Evolutionary conservation across 371 early-diverging fungal genomes (phyloP).

Genomic region (Batkoa obscura): DNA sequence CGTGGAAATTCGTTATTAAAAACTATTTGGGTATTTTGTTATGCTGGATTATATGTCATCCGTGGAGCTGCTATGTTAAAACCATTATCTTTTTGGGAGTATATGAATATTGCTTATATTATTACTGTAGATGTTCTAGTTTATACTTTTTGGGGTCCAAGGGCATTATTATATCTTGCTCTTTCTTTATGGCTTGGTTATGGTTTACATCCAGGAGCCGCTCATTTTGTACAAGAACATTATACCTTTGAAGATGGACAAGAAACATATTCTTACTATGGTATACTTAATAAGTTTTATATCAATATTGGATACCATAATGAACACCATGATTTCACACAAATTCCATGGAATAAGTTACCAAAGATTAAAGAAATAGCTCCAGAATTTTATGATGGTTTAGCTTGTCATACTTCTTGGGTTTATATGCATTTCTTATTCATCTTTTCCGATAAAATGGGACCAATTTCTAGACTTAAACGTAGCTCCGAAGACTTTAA

Average conservation of each 20-base stretch:
- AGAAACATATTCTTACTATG: conserved; percentile 97
- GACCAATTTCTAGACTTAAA: background rate
- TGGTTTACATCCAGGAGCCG: conserved; percentile 86
- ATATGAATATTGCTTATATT: conserved; percentile 52
- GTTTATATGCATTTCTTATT: conserved; percentile 2
- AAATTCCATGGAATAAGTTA: conserved; percentile 80
- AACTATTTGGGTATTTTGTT: conserved; percentile 64
- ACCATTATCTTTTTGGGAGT: conserved; percentile 57
- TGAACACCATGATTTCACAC: conserved; percentile 85
- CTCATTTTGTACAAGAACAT: conserved; percentile 96
- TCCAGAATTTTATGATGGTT: conserved; percentile 73
- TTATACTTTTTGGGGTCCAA: conserved; percentile 33
- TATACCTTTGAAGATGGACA: conserved; percentile 88
- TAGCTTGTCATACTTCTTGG: conserved; percentile 83
- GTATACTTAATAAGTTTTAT: conserved; percentile 59
- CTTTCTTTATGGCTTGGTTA: conserved; percentile 74
- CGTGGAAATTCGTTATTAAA: conserved; percentile 51
- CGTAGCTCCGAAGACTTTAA: background rate
- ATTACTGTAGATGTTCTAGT: conserved; percentile 35
- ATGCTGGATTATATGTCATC: conserved; percentile 78
- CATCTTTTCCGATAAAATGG: conserved; percentile 6
- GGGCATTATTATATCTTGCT: conserved; percentile 53
- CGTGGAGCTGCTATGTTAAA: conserved; percentile 67
- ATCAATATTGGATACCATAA: conserved; percentile 90
- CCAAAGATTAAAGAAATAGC: conserved; percentile 65